Evolutionary conservation across 495 filamentous ascomycete genomes (phyloP).

Genomic region (Penicillium manginii): DNA sequence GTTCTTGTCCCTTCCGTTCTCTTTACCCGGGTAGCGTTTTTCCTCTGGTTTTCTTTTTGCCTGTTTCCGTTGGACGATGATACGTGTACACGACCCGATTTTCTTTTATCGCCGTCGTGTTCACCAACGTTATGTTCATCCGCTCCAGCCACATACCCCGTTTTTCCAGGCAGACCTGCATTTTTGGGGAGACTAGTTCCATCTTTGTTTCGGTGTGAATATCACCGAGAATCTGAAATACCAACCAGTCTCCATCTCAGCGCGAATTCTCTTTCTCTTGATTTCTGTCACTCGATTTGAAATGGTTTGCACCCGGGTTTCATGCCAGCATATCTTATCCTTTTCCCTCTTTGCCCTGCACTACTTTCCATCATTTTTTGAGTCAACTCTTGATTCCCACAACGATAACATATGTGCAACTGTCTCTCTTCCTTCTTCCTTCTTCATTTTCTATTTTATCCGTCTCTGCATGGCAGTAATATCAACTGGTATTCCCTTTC

Average conservation of each 20-base stretch:
- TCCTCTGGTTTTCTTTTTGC: slow-evolving; percentile 8
- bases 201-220: background rate
- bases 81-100: slow-evolving; percentile 6
- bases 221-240: background rate
- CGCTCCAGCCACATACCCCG: slow-evolving; percentile 28
- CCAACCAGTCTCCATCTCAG: background rate
- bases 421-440: background rate
- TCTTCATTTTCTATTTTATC: background rate
- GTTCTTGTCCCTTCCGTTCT: slow-evolving; percentile 23
- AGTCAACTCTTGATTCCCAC: slow-evolving; percentile 4
- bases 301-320: slow-evolving; percentile 8
- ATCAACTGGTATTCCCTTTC: background rate
- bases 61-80: slow-evolving; percentile 16
- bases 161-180: slow-evolving; percentile 19
- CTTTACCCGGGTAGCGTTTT: slow-evolving; percentile 4
- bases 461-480: slow-evolving; percentile 3
- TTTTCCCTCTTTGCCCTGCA: background rate
- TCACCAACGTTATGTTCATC: slow-evolving; percentile 12
- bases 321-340: slow-evolving; percentile 7
- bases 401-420: background rate
- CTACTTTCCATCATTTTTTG: background rate
- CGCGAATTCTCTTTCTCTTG: slow-evolving; percentile 3
- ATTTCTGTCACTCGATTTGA: background rate
- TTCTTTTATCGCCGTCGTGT: slow-evolving; percentile 1
- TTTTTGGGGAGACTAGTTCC: slow-evolving; percentile 4